Percentiles rank a stretch among this genome's conserved stretches.
Conservation (phyloP, 495 filamentous ascomycete genomes). For the Aspergillus mulundensis region DNA sequence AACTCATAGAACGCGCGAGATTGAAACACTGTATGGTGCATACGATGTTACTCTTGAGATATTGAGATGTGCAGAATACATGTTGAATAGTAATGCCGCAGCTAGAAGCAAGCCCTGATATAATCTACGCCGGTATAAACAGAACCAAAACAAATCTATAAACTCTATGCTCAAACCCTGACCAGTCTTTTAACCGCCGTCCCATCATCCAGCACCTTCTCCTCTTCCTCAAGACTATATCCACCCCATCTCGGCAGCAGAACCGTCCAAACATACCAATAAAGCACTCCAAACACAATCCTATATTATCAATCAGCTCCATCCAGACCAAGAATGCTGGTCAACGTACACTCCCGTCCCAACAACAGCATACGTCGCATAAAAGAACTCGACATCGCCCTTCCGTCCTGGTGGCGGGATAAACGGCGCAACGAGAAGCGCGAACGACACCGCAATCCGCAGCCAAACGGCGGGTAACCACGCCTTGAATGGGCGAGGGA, state of each 20-base stretch:
- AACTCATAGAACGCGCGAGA: too few relatives aligned
- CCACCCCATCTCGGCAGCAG: slow-evolving; percentile 54
- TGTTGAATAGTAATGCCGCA: too few relatives aligned
- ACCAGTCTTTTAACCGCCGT: slow-evolving; percentile 56
- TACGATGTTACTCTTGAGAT: too few relatives aligned
- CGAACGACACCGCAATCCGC: slow-evolving; percentile 30
- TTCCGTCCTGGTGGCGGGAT: slow-evolving; percentile 46
- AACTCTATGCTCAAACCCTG: slow-evolving; percentile 14
- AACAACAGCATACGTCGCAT: slow-evolving; percentile 71
- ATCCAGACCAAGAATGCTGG: neutral
- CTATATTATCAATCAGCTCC: slow-evolving; percentile 29
- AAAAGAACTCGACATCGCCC: slow-evolving; percentile 57
- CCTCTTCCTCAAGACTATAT: slow-evolving; percentile 58
- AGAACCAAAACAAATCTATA: too few relatives aligned
- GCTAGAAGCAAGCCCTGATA: too few relatives aligned
- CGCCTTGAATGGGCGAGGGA: slow-evolving; percentile 65
- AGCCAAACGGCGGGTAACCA: slow-evolving; percentile 50
- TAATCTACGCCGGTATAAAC: too few relatives aligned
- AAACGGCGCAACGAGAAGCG: slow-evolving; percentile 33
- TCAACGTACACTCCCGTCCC: slow-evolving; percentile 64
- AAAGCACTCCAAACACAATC: slow-evolving; percentile 56
- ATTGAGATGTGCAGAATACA: too few relatives aligned
- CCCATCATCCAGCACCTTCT: slow-evolving; percentile 54
- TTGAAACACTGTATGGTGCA: too few relatives aligned
- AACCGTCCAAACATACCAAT: slow-evolving; percentile 70